Evolutionary conservation across 768 basidiomycete genomes (phyloP), one percentile per base, ranked within the genome.

Genomic region (Lentinula boryana): DNA sequence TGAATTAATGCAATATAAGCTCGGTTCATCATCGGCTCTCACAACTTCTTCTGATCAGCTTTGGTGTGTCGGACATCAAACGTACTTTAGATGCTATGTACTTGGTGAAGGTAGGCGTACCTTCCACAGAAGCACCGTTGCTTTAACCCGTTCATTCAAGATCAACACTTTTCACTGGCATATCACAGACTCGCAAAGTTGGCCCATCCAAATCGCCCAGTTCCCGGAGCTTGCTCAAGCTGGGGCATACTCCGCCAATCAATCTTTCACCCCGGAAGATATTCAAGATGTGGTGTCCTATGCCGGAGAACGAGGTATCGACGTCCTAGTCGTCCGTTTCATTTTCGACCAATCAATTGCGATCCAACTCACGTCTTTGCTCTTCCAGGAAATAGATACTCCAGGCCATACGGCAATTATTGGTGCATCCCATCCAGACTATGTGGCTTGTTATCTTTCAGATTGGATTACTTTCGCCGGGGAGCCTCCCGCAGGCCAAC

Each of bases 111-210:
- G 82, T 81, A 60, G 70, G 4, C 12, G 33, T 9, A 7, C 40
- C 21, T 57, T 12, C 12, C 33, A 12, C 13, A 9, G 51, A 40
- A n/a, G 6, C 10, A n/a, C 13, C 49, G 13, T 8, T 46, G 33
- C 23, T 10, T 10, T 31, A 38, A 38, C 7, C 36, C 8, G 36
- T 36, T 57, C 18, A 51, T 40, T 4, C 23, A 5, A 86, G 84
- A 80, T 91, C 53, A 92, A 86, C 70, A 84, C 82, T 1, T 82
- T 94, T 65, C 90, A 94, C 64, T 94, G 91, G 92, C 93, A 94
- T 67, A 77, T 91, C 60, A 84, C 85, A 38, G 93, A 95, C 71
- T 84, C 85, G 58, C 90, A 94, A 66, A 86, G 84, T 38, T 95
- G 90, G 76, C 91, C 93, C 1, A 77, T 94, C 15, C 76, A 80